Percentiles rank a stretch among this genome's conserved stretches.
Evolutionary conservation across 2,329 filamentous ascomycete species (phyloP).

Genomic region (Aaosphaeria arxii): DNA sequence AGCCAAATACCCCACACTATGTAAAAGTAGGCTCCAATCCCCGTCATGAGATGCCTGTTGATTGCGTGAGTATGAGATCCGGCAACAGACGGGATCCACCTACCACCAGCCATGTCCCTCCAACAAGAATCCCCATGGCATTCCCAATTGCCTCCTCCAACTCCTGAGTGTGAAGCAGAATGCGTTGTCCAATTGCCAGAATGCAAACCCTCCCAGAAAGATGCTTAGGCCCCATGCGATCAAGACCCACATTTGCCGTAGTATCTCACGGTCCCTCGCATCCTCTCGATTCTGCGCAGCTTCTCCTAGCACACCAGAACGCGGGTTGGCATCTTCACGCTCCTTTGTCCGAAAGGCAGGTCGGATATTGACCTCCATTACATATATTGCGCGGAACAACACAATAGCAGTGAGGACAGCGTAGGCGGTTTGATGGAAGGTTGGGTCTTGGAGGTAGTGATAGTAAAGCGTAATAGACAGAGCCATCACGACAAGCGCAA

Average conservation of each 20-base stretch:
- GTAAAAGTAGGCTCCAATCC: constrained; percentile 78
- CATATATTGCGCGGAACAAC: constrained; percentile 70
- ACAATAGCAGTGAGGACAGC: constrained; percentile 68
- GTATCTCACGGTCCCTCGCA: constrained; percentile 54
- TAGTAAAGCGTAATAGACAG: constrained; percentile 76
- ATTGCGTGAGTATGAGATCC: not conserved
- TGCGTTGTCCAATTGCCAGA: constrained; percentile 80
- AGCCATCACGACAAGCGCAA: constrained; percentile 52
- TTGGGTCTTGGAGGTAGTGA: constrained; percentile 75
- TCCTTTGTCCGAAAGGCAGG: constrained; percentile 50
- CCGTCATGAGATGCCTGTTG: constrained; percentile 73
- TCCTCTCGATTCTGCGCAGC: constrained; percentile 49
- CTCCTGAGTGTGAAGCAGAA: constrained; percentile 64
- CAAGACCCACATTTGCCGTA: constrained; percentile 74
- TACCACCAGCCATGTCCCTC: constrained; percentile 73
- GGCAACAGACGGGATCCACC: constrained; percentile 21
- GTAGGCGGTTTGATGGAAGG: constrained; percentile 80
- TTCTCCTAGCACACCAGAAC: constrained; percentile 24
- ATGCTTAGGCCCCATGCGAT: constrained; percentile 64
- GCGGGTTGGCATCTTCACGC: constrained; percentile 32
- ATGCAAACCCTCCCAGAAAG: constrained; percentile 70
- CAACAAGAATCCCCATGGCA: constrained; percentile 77
- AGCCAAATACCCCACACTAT: constrained; percentile 83
- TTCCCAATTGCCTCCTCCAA: constrained; percentile 65
- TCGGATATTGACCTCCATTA: constrained; percentile 68